Evolutionary conservation across 768 basidiomycete genomes (phyloP), one percentile per base, ranked within the genome.

Genomic region (Baorangia bicolor): DNA sequence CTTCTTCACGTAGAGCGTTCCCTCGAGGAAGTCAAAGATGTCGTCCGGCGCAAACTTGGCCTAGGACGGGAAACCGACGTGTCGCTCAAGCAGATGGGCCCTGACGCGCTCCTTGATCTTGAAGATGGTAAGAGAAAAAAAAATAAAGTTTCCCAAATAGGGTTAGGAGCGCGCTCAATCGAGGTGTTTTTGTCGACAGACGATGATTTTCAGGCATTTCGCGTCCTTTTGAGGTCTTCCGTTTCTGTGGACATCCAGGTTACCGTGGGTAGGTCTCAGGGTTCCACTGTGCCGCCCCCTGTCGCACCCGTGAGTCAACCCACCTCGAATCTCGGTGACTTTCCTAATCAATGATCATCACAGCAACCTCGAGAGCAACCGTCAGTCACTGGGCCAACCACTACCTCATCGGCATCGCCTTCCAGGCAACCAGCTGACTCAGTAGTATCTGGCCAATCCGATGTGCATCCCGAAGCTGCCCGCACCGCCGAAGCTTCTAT

Each of bases 141-240:
- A 41, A 40, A n/a, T 37, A 42, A 43, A 33, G 13, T 39, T 13
- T 35, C 1, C 33, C 3, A 34, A 28, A 49, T n/a, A 20, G 51
- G 37, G 43, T 23, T 6, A 25, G 35, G 31, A 16, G 30, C 45
- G n/a, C 18, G 6, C 56, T 57, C 25, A 63, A 23, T 25, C n/a
- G 13, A 12, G 30, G 1, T 30, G 12, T 34, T 39, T 51, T 38
- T 10, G 1, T 53, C 21, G 10, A 59, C 51, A 92, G 90, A 90
- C 41, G 90, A 87, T 37, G 90, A 92, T 69, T 92, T 90, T 58
- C 85, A 86, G 51, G 89, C 88, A 2, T 89, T 92, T 69, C 70
- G 73, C 53, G 73, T 78, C 14, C 69, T 81, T 35, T 75, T 83
- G 21, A 72, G 70, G 4, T 66, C 69, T 21, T 68, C 74, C 3